A percentile compares a stretch with the other conserved stretches of the same genome.
These are phyloP conservation scores for Pisolithus marmoratus DNA, from an alignment of 768 basidiomycete genomes.

Conservation along the genomic window DNA sequence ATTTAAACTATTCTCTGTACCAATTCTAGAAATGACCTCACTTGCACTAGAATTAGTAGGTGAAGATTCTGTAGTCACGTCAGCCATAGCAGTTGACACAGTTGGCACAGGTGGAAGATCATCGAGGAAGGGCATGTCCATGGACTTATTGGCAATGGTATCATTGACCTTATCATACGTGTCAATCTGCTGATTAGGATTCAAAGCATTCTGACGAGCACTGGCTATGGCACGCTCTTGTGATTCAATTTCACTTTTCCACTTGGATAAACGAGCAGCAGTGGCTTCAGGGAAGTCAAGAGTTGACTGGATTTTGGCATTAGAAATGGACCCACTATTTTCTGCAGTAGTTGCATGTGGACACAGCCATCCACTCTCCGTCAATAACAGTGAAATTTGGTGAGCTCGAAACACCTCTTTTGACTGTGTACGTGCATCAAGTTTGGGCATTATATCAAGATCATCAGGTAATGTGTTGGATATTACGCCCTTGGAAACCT, in stretches of 20 bases:
- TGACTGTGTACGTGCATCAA: too few relatives aligned
- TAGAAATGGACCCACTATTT: not conserved
- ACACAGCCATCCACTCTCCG: too few relatives aligned
- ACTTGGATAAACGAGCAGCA: not conserved
- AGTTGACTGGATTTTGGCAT: not conserved
- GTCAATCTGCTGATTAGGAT: not conserved
- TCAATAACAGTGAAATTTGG: too few relatives aligned
- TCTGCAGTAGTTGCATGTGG: not conserved
- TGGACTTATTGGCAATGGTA: not conserved
- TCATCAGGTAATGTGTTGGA: not conserved
- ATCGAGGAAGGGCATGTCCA: not conserved
- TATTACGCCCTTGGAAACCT: not conserved
- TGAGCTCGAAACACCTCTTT: too few relatives aligned
- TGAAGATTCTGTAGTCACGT: not conserved
- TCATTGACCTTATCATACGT: not conserved
- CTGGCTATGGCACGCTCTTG: not conserved
- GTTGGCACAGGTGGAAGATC: not conserved
- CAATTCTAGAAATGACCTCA: too few relatives aligned
- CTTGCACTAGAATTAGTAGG: not conserved
- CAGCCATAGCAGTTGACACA: not conserved
- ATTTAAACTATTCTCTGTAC: too few relatives aligned
- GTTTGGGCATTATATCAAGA: too few relatives aligned
- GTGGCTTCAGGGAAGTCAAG: not conserved
- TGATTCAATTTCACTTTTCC: not conserved
- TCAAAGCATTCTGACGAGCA: not conserved